Base-by-base conservation (phyloP, 2,329 filamentous ascomycete species). In the Talaromyces atroroseus region DNA sequence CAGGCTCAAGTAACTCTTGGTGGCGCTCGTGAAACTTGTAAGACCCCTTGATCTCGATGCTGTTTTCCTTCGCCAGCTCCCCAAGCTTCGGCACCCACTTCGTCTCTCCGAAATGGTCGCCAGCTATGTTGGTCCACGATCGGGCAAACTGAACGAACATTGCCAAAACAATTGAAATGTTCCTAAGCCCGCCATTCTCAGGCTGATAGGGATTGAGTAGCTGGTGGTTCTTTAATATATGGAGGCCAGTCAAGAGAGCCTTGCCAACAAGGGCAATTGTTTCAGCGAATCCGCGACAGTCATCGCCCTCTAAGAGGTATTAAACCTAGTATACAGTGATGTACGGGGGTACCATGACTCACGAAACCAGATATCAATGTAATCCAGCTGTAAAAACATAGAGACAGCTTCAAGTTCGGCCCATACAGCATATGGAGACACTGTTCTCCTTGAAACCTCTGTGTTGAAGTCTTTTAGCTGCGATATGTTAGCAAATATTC, bases 401-500 rank as follows among this genome's bases (percentile, higher is more conserved):
- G 54, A 42, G 24, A 52, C 5, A 44, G 40, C 44, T 48, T 56
- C 54, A 32, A 56, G 49, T 20, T 44, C 20, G 23, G 54, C 54
- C 54, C 54, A 52, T 47, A 52, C 23, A 38, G 48, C 12, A 52
- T 52, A 56, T 29, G 54, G 54, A 38, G 42, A 34, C 2, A 48
- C 45, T 2, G 21, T 29, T 26, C 18, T 56, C 20, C 24, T 36
- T 26, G 49, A 56, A 36, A 52, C 23, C 16, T 46, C 49, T 34
- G 32, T 56, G 16, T 56, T 42, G 49, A 48, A 56, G 42, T 21
- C 44, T 26, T 56, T 56, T 8, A 56, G 49, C 54, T 56, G 54
- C 16, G 34, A 26, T 8, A 14, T 29, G 34, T 56, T 18, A 56
- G 54, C 44, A 45, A 42, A 29, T 47, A 16, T 36, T 36, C 8